Conservation (phyloP, 2,329 filamentous ascomycete species). For the Dothideomycetes sp. region DNA sequence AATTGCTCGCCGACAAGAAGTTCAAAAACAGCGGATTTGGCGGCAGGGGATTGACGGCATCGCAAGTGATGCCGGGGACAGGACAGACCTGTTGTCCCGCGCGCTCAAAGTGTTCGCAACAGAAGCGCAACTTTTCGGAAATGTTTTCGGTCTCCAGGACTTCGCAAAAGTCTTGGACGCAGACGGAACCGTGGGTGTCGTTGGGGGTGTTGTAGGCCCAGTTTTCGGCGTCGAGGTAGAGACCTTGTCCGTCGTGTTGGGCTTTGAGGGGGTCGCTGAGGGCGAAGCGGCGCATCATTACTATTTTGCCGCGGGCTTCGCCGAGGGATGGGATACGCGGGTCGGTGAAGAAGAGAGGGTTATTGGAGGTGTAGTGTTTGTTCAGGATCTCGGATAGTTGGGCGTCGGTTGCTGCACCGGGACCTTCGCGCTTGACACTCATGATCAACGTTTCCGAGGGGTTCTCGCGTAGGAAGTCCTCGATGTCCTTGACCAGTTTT, state of each 20-base stretch:
- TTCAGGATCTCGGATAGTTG: constrained; percentile 67
- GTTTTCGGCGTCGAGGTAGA: constrained; percentile 49
- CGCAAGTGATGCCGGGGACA: constrained; percentile 33
- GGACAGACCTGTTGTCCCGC: constrained; percentile 37
- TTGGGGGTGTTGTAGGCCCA: constrained; percentile 90
- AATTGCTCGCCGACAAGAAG: constrained; percentile 84
- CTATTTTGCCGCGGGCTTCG: constrained; percentile 69
- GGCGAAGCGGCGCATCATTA: constrained; percentile 73
- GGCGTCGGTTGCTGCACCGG: constrained; percentile 68
- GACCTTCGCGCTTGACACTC: constrained; percentile 84
- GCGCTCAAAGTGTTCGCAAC: constrained; percentile 66
- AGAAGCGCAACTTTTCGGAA: constrained; percentile 66
- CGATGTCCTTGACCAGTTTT: constrained; percentile 59
- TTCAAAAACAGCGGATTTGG: constrained; percentile 71
- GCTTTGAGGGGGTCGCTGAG: constrained; percentile 29
- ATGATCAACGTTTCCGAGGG: constrained; percentile 76
- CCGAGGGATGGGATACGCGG: constrained; percentile 69
- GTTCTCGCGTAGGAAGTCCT: constrained; percentile 63
- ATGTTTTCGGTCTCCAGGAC: constrained; percentile 68
- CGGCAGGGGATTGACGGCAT: constrained; percentile 32
- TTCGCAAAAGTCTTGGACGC: constrained; percentile 93
- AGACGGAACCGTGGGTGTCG: constrained; percentile 62
- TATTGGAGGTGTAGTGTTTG: constrained; percentile 54
- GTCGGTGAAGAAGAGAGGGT: constrained; percentile 66
- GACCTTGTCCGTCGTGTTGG: constrained; percentile 41